Conservation (phyloP, 2,329 filamentous ascomycete species). For the Thielaviopsis ethacetica region DNA sequence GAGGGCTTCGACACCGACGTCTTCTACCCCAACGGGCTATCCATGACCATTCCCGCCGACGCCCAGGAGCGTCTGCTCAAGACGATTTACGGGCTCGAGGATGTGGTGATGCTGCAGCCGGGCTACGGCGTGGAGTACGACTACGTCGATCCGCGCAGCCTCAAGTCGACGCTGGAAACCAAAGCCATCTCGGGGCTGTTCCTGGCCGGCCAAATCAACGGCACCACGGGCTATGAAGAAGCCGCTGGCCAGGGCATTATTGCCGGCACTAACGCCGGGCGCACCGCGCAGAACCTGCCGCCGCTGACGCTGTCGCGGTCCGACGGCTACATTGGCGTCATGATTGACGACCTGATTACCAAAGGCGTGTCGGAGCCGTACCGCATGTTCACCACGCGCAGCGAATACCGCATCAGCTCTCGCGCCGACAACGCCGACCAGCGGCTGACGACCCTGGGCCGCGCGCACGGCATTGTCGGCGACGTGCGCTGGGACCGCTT, state of each 20-base stretch:
- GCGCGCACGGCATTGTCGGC: conserved; percentile 60
- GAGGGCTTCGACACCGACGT: conserved; percentile 84
- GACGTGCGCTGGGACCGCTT: conserved; percentile 63
- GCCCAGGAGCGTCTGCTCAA: conserved; percentile 74
- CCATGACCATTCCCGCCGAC: conserved; percentile 86
- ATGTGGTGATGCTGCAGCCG: conserved; percentile 80
- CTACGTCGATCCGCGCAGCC: conserved; percentile 83
- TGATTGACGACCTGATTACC: conserved; percentile 95
- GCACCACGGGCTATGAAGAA: conserved; percentile 96
- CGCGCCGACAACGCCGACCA: conserved; percentile 89
- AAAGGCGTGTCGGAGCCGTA: conserved; percentile 96
- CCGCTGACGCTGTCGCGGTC: conserved; percentile 57
- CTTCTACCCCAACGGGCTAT: conserved; percentile 91
- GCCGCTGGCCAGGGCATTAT: conserved; percentile 85
- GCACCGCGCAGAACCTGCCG: conserved; percentile 50
- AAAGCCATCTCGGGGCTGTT: conserved; percentile 81
- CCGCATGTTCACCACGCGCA: conserved; percentile 92
- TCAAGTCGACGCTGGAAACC: conserved; percentile 82
- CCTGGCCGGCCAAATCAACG: conserved; percentile 93
- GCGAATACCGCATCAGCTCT: conserved; percentile 85
- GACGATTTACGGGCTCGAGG: conserved; percentile 75
- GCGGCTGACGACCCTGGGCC: conserved; percentile 65
- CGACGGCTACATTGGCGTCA: conserved; percentile 93
- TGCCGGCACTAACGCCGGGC: conserved; percentile 84
- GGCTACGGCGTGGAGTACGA: conserved; percentile 98